Percentiles rank a stretch among this genome's conserved stretches.
phyloP scores from a whole-genome alignment of 2,329 filamentous ascomycete genomes.

The Talaromyces atroroseus region DNA sequence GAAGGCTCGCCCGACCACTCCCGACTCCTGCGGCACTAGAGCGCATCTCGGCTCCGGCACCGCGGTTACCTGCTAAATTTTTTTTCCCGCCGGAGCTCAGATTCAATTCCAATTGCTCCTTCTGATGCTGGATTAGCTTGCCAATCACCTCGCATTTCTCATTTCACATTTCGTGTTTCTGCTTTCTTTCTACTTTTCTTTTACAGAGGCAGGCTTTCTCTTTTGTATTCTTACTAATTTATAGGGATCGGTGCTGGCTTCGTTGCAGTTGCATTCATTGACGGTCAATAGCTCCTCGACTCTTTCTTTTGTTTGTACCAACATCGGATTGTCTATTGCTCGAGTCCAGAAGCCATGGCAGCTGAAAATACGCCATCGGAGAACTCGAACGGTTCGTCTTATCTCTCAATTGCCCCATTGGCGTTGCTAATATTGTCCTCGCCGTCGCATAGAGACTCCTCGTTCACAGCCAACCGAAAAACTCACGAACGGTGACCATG shows the following conservation, averaged over 20 bases:
- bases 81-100: slow-evolving; percentile 21
- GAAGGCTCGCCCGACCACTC: slow-evolving; percentile 27
- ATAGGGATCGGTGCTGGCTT: slow-evolving; percentile 6
- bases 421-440: slow-evolving; percentile 15
- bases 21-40: slow-evolving; percentile 28
- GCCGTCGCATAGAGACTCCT: slow-evolving; percentile 27
- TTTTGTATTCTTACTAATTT: slow-evolving; percentile 11
- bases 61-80: slow-evolving; percentile 37
- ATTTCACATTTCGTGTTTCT: background rate
- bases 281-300: too few species aligned
- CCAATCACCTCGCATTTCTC: too few species aligned
- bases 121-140: slow-evolving; percentile 2
- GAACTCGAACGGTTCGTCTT: slow-evolving; percentile 33
- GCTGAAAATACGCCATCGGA: slow-evolving; percentile 36
- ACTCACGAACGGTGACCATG: slow-evolving; percentile 30
- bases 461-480: slow-evolving; percentile 22
- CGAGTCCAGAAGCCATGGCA: slow-evolving; percentile 29
- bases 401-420: slow-evolving; percentile 2
- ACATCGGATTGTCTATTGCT: background rate
- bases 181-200: slow-evolving; percentile 10
- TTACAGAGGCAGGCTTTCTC: slow-evolving; percentile 10
- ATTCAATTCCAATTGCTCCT: slow-evolving; percentile 13
- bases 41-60: slow-evolving; percentile 23
- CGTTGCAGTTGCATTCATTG: slow-evolving; percentile 7
- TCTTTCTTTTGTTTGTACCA: background rate